Conservation (phyloP, 176 grass and related monocot genomes). For the Musa acuminata region DNA sequence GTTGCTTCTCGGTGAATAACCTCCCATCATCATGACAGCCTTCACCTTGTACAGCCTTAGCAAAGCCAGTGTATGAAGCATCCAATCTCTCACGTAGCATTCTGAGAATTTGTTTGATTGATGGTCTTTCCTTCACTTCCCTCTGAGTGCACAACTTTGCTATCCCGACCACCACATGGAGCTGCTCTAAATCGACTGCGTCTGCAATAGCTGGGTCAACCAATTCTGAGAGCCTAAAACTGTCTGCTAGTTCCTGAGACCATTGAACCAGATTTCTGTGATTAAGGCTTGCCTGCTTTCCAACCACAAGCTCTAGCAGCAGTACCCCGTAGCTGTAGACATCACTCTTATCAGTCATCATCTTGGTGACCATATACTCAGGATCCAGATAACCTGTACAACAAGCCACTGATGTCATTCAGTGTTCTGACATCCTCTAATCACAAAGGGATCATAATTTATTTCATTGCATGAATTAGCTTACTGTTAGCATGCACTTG, state of each 20-base stretch:
- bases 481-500: neutral
- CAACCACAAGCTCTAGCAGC: slow-evolving; percentile 74
- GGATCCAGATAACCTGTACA: slow-evolving; percentile 66
- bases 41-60: slow-evolving; percentile 53
- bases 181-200: slow-evolving; percentile 69
- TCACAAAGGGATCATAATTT: too few relatives aligned
- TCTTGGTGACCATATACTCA: slow-evolving; percentile 46
- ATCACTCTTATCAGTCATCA: slow-evolving; percentile 65
- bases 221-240: slow-evolving; percentile 57
- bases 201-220: slow-evolving; percentile 59
- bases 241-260: slow-evolving; percentile 49
- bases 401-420: neutral
- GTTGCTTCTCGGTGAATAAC: slow-evolving; percentile 37
- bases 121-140: slow-evolving; percentile 51
- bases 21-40: slow-evolving; percentile 33
- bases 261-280: slow-evolving; percentile 48
- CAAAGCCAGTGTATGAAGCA: slow-evolving; percentile 53
- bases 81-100: slow-evolving; percentile 78
- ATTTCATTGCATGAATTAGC: slow-evolving; percentile 3
- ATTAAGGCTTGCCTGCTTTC: slow-evolving; percentile 45
- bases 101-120: slow-evolving; percentile 84
- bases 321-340: slow-evolving; percentile 84
- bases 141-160: slow-evolving; percentile 73
- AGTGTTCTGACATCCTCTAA: too few relatives aligned
- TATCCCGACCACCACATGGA: slow-evolving; percentile 65